phyloP scores from a whole-genome alignment of 208 protist genomes.

The Acanthamoeba sp. region DNA sequence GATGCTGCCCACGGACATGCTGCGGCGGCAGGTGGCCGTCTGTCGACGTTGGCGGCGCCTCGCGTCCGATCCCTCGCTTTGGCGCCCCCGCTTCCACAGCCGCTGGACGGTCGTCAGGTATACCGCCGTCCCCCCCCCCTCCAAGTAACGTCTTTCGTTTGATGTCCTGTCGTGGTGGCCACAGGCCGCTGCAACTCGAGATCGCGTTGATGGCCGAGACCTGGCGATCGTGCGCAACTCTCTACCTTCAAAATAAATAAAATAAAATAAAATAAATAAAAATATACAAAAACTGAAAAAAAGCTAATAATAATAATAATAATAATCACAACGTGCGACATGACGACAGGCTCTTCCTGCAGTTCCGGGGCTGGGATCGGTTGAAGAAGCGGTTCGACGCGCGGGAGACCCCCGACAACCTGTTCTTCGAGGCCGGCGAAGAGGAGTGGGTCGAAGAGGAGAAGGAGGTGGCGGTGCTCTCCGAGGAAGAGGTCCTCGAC shows the following conservation, averaged over 20 bases:
- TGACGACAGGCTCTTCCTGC: constrained; percentile 3
- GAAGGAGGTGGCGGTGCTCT: constrained; percentile 40
- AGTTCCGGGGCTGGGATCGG: constrained; percentile 29
- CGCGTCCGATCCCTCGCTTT: constrained; percentile 22
- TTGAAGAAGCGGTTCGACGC: constrained; percentile 23
- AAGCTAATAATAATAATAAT: background rate
- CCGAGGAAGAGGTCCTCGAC: constrained; percentile 9
- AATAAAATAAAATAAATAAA: no score
- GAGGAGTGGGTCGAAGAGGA: constrained; percentile 58
- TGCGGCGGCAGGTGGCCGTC: background rate
- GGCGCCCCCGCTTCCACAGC: background rate
- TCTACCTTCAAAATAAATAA: background rate
- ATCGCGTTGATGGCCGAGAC: constrained; percentile 18
- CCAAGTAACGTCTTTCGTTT: background rate
- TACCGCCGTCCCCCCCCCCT: background rate
- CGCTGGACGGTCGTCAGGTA: constrained; percentile 6
- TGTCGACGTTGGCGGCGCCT: constrained; percentile 49
- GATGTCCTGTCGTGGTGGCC: background rate
- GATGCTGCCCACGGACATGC: background rate
- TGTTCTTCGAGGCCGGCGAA: constrained; percentile 20
- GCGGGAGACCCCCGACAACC: constrained; percentile 1
- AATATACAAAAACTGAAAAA: no score
- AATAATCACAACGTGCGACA: no score
- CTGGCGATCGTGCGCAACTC: background rate
- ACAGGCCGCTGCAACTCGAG: constrained; percentile 10